A percentile compares a stretch with the other conserved stretches of the same genome.
These are phyloP conservation scores for Peronospora destructor DNA, from an alignment of 352 stramenopile genomes.

Conservation along the genomic window DNA sequence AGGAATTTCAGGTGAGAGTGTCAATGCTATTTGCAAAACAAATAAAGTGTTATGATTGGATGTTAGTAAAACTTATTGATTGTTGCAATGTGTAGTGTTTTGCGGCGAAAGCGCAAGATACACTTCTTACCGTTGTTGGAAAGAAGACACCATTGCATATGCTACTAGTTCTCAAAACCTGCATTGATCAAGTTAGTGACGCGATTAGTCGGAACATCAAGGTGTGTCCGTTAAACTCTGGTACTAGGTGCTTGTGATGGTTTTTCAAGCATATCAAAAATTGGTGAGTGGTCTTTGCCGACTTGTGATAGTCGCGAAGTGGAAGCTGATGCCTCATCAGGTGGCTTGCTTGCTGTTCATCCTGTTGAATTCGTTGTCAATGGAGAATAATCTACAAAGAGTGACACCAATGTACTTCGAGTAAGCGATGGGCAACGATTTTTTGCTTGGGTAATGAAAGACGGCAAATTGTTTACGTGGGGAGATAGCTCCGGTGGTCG, in stretches of 20 bases:
- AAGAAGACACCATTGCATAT: constrained; percentile 71
- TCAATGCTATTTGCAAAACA: not conserved
- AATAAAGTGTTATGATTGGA: not conserved
- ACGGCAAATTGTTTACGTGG: no score
- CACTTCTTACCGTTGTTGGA: constrained; percentile 27
- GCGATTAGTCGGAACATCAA: constrained; percentile 49
- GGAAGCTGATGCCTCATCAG: constrained; percentile 1
- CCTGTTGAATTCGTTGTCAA: constrained; percentile 16
- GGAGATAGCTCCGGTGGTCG: constrained; percentile 54
- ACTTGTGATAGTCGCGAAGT: constrained; percentile 5
- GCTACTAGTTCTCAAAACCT: constrained; percentile 65
- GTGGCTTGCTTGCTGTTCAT: constrained; percentile 10
- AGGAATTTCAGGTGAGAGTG: constrained; percentile 56
- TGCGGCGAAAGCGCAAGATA: constrained; percentile 33
- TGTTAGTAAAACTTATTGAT: not conserved
- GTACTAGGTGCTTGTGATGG: constrained; percentile 16
- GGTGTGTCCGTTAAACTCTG: constrained; percentile 41
- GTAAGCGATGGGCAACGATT: constrained; percentile 47
- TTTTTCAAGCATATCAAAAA: constrained; percentile 22
- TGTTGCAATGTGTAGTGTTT: constrained; percentile 27
- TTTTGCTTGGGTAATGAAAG: constrained; percentile 45
- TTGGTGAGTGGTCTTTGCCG: constrained; percentile 44
- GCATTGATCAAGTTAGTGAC: constrained; percentile 56
- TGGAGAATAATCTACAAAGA: not conserved
- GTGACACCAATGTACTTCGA: constrained; percentile 23